Base-by-base conservation (phyloP, 176 grass and related monocot genomes). In the Pharus latifolius region DNA sequence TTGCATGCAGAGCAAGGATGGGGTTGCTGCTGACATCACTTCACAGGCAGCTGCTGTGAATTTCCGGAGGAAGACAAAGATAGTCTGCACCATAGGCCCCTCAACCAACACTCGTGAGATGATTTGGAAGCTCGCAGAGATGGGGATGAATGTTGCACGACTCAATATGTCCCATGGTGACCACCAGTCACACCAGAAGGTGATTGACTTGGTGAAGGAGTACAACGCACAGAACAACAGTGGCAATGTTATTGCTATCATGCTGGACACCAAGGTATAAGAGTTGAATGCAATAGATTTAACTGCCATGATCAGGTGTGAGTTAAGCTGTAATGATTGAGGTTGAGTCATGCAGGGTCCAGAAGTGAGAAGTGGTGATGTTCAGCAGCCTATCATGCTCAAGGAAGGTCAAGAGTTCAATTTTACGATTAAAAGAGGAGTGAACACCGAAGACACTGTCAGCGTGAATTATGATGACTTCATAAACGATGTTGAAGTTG, bases 91-190 rank as follows among this genome's bases (percentile, higher is more conserved):
- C 27, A 98, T 98, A 60, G 94, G 94, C 44, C 94, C 94, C 14
- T 90, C 86, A n/a, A 81, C 89, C 47, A 88, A 98, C 70, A 93
- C 89, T 3, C 70, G 78, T 0, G 89, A 98, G 68, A 93, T 93
- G 94, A 88, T 98, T 40, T 98, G 94, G 89, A 98, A 98, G 49
- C 75, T 98, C 51, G 94, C 94, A 53, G 94, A 93, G 65, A 74
- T 71, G 49, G 94, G 94, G 46, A 98, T 98, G 94, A 93, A 93
- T 20, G 86, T 98, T 49, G 94, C 94, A 2, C 81, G 94, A 7
- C 45, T 98, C 13, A 98, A 98, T 77, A 98, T 98, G 94, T 98
- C 94, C 69, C 94, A 98, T 75, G 94, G 94, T 43, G 94, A 98
- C 78, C 86, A 98, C 44, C 71, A 93, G 71, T 98, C 94, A 11